Evolutionary conservation across 345 rosid genomes (phyloP).

Genomic region (Anastatica hierochuntica): DNA sequence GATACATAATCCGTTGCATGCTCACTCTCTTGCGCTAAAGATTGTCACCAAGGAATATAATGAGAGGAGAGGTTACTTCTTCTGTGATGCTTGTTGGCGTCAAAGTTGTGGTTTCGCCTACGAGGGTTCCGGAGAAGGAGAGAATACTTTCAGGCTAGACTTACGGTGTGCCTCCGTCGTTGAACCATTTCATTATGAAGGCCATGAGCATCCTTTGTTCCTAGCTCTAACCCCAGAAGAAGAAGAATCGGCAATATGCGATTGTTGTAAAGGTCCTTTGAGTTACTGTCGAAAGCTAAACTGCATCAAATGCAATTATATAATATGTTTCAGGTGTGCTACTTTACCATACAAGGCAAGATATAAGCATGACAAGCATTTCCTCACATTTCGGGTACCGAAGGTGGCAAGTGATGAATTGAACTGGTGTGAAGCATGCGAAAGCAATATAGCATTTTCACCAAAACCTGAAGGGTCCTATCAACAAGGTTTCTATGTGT

Average conservation of each 20-base stretch:
- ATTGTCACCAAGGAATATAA: background rate
- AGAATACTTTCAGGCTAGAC: background rate
- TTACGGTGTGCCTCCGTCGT: background rate
- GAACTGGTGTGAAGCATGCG: slow-evolving; percentile 1
- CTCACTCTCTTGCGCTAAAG: background rate
- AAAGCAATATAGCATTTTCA: background rate
- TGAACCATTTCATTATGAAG: background rate
- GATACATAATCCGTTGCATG: background rate
- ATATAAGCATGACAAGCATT: too few relatives aligned
- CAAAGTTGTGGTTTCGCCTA: background rate
- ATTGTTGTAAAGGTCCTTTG: too few relatives aligned
- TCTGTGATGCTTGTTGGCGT: background rate
- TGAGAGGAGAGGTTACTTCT: background rate
- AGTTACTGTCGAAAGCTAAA: background rate
- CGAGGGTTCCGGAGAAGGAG: background rate
- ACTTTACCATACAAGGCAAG: background rate
- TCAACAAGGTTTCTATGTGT: too few relatives aligned
- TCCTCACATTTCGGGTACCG: background rate
- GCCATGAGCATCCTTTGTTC: background rate
- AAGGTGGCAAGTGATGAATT: background rate
- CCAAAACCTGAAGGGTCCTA: too few relatives aligned
- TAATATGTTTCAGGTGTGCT: background rate
- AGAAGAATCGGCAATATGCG: background rate
- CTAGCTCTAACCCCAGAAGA: background rate
- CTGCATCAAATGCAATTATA: background rate